Evolutionary conservation across 345 rosid genomes (phyloP), one percentile per base, ranked within the genome.

Genomic region (Eucalyptus leucophloia): DNA sequence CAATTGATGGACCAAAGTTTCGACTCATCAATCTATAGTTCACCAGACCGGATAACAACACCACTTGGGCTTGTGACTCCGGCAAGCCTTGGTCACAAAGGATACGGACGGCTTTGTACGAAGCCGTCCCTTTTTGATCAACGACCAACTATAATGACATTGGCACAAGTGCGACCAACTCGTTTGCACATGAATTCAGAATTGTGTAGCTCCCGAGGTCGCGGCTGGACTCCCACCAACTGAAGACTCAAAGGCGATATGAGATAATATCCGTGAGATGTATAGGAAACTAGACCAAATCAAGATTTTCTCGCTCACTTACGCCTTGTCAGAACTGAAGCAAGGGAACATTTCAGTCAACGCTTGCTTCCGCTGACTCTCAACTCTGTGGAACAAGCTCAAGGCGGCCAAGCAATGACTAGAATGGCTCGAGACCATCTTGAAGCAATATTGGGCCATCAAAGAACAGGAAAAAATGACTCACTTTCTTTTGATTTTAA

Each of bases 181-280:
- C 14, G 2, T 26, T 58, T 12, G 65, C 16, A 58, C 65, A 24
- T 58, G 65, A 16, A 26, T 58, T 5, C 16, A 1, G 2, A 58
- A 58, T 28, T 26, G n/a, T 58, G 7, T 11, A 58, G 0, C 65
- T 58, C 14, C 7, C 0, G 0, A 58, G n/a, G 65, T 58, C 7
- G 0, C 0, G 0, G 1, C 2, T 0, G 0, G 2, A 11, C n/a
- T 58, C n/a, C 4, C 65, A 26, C n/a, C n/a, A 24, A 58, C 65
- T 0, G 1, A 58, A 58, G 65, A 58, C n/a, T 24, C 15, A 24
- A 58, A 26, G 15, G n/a, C 0, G 7, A 11, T 0, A 5, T 11
- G 30, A 26, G 65, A 58, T 5, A 26, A 24, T 26, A 58, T 24
- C 15, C n/a, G 10, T 58, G 7, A 58, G 14, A 58, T 58, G 7